Evolutionary conservation across 495 filamentous ascomycete genomes (phyloP).

Genomic region (Talaromyces stipitatus): DNA sequence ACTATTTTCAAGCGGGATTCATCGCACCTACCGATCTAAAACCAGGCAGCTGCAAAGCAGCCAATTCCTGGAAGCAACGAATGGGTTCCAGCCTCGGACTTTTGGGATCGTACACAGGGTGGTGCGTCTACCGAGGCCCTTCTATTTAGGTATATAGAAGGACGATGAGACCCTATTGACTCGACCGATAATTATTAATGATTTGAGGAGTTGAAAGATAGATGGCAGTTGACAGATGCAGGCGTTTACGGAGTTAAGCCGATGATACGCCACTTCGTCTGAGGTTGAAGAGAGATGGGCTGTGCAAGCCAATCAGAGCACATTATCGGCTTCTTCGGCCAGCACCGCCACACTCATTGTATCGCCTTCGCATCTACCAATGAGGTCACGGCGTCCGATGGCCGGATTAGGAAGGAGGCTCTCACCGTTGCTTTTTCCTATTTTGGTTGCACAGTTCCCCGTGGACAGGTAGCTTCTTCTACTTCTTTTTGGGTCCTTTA

Average conservation of each 20-base stretch:
- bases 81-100: too few relatives aligned
- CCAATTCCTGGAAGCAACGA: too few relatives aligned
- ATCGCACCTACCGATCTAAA: not conserved
- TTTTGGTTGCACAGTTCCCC: not conserved
- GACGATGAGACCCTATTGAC: too few relatives aligned
- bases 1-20: not conserved
- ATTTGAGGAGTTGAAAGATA: not conserved
- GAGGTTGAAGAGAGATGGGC: not conserved
- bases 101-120: too few relatives aligned
- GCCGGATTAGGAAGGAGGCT: not conserved
- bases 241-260: constrained; percentile 1
- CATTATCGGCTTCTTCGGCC: not conserved
- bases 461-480: not conserved
- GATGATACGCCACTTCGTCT: not conserved
- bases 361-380: not conserved
- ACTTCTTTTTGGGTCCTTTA: not conserved
- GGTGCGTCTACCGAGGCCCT: too few relatives aligned
- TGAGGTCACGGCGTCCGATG: not conserved
- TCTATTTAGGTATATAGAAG: too few relatives aligned
- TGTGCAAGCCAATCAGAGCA: not conserved
- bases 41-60: not conserved
- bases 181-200: too few relatives aligned
- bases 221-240: not conserved
- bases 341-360: not conserved
- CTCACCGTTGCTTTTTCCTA: not conserved